Evolutionary conservation across 2,329 filamentous ascomycete species (phyloP).

Genomic region (Waltergamsia citrina): DNA sequence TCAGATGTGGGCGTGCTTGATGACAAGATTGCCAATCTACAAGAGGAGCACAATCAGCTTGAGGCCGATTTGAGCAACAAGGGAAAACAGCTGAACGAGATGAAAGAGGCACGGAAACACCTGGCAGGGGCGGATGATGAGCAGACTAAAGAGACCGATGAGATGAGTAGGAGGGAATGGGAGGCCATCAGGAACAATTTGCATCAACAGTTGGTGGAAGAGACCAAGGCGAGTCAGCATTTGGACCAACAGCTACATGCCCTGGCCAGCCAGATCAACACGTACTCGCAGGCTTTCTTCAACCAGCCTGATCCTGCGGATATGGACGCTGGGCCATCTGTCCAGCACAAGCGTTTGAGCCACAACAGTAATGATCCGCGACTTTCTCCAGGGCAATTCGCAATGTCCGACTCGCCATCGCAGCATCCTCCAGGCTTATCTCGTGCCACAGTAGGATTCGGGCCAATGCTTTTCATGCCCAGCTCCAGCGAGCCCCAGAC

Average conservation of each 20-base stretch:
- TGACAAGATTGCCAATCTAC: conserved; percentile 47
- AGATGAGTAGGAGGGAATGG: conserved; percentile 45
- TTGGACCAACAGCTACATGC: conserved; percentile 36
- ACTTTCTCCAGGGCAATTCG: conserved; percentile 25
- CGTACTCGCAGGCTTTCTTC: conserved; percentile 34
- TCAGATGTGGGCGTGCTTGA: conserved; percentile 41
- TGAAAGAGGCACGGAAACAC: conserved; percentile 61
- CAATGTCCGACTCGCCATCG: conserved; percentile 22
- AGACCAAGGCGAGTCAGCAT: conserved; percentile 35
- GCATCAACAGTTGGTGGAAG: conserved; percentile 36
- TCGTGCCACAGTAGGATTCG: conserved; percentile 30
- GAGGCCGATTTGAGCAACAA: conserved; percentile 64
- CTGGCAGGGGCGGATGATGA: conserved; percentile 53
- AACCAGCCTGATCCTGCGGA: conserved; percentile 36
- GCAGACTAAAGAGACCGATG: conserved; percentile 40
- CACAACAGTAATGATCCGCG: conserved; percentile 34
- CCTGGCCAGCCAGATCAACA: conserved; percentile 35
- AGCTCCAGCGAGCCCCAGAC: conserved; percentile 35
- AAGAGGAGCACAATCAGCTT: conserved; percentile 53
- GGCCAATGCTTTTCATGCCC: conserved; percentile 41
- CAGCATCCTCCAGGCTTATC: conserved; percentile 4
- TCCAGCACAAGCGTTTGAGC: conserved; percentile 37
- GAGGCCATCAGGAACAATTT: conserved; percentile 42
- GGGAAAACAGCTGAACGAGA: conserved; percentile 59
- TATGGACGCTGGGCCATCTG: conserved; percentile 30